phyloP scores from a whole-genome alignment of 148 eudicot genomes.

The Polygonum aviculare region DNA sequence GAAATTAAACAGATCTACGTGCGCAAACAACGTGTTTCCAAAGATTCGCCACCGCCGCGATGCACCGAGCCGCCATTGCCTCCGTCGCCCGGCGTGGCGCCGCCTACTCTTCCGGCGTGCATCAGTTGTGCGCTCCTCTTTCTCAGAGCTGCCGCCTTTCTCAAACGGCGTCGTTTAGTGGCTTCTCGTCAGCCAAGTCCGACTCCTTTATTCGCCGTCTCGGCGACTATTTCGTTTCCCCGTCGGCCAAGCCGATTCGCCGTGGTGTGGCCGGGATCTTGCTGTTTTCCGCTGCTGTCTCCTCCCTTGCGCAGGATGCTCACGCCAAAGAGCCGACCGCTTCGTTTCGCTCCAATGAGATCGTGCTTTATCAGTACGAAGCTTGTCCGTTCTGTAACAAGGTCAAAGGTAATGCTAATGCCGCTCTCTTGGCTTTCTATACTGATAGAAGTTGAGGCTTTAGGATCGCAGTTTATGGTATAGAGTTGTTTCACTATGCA shows the following conservation, averaged over 20 bases:
- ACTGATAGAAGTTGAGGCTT: constrained; percentile 3
- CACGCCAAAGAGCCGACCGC: constrained; percentile 29
- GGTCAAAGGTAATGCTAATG: constrained; percentile 64
- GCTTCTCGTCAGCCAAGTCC: constrained; percentile 15
- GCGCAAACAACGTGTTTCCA: not conserved
- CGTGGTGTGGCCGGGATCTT: constrained; percentile 25
- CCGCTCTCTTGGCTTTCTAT: not conserved
- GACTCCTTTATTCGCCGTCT: constrained; percentile 14
- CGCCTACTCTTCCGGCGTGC: constrained; percentile 15
- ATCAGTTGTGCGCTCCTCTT: not conserved
- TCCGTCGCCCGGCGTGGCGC: constrained; percentile 25
- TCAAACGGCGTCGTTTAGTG: constrained; percentile 22
- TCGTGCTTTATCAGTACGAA: constrained; percentile 89
- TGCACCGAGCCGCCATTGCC: constrained; percentile 28
- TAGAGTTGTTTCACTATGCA: not conserved
- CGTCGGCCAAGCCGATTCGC: constrained; percentile 11
- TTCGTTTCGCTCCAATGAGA: constrained; percentile 39
- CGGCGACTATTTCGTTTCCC: not conserved
- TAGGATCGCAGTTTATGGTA: not conserved
- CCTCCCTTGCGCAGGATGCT: constrained; percentile 17
- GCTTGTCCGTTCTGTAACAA: constrained; percentile 99
- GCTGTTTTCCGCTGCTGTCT: constrained; percentile 15
- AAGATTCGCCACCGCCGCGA: constrained; percentile 8
- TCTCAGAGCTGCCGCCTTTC: constrained; percentile 12
- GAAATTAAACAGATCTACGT: not conserved